A percentile compares a stretch with the other conserved stretches of the same genome.
Evolutionary conservation across 352 stramenopile genomes (phyloP).

Genomic region (Phytophthora pini): DNA sequence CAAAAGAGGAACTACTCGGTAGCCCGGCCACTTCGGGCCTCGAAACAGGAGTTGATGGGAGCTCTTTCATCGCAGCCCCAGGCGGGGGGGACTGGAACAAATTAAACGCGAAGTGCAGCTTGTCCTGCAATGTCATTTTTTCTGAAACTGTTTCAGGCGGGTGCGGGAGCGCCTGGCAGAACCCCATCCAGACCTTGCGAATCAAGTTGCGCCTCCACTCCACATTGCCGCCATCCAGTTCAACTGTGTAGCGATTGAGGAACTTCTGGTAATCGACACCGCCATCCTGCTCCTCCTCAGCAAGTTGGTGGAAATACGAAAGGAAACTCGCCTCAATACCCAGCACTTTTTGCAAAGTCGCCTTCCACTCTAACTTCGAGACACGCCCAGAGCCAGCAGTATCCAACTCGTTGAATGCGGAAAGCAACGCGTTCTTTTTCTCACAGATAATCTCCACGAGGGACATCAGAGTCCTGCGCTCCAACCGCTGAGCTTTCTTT

Average conservation of each 20-base stretch:
- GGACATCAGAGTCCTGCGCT: conserved; percentile 80
- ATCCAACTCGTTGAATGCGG: conserved; percentile 61
- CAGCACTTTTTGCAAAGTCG: conserved; percentile 60
- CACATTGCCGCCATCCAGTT: conserved; percentile 60
- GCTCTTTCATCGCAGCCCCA: conserved; percentile 29
- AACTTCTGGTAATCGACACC: conserved; percentile 79
- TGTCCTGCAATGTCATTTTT: conserved; percentile 65
- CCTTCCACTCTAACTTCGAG: conserved; percentile 77
- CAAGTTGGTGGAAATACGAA: conserved; percentile 75
- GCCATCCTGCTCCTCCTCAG: conserved; percentile 49
- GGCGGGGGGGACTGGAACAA: conserved; percentile 51
- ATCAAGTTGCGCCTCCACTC: conserved; percentile 76
- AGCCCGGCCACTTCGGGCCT: conserved; percentile 10
- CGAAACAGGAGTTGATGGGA: conserved; percentile 6
- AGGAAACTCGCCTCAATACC: conserved; percentile 72
- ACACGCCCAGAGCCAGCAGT: conserved; percentile 44
- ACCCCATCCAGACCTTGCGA: conserved; percentile 74
- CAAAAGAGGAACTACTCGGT: conserved; percentile 9
- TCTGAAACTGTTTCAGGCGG: conserved; percentile 44
- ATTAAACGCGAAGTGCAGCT: conserved; percentile 76
- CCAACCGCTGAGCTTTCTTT: conserved; percentile 74
- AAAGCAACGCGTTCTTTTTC: conserved; percentile 66
- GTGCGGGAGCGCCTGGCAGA: conserved; percentile 61
- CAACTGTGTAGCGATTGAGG: conserved; percentile 75
- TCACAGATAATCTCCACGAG: conserved; percentile 83